Evolutionary conservation across 208 protist genomes (phyloP).

Genomic region (Crithidia mellificae): DNA sequence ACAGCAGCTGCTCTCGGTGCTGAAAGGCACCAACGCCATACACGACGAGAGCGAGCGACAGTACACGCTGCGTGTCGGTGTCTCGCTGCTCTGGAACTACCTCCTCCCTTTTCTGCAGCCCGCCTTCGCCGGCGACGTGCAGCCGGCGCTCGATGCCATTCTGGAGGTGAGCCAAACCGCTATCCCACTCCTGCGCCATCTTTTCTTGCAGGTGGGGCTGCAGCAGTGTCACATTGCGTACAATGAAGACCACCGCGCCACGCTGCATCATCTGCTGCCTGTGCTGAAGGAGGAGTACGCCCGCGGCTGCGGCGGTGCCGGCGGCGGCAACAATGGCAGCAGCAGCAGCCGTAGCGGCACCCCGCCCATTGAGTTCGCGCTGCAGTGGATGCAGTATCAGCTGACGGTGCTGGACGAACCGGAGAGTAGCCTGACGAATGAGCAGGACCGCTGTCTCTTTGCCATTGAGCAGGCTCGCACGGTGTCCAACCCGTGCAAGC

Average conservation of each 20-base stretch:
- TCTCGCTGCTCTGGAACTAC: conserved; percentile 74
- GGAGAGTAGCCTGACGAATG: conserved; percentile 24
- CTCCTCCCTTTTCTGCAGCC: conserved; percentile 48
- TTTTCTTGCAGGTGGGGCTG: conserved; percentile 56
- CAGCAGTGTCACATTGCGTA: conserved; percentile 69
- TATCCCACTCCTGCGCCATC: conserved; percentile 11
- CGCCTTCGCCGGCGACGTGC: conserved; percentile 13
- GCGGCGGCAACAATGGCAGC: too few relatives aligned
- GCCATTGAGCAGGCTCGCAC: conserved; percentile 32
- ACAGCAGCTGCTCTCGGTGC: conserved; percentile 48
- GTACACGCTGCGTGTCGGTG: conserved; percentile 63
- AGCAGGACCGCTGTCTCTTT: conserved; percentile 29
- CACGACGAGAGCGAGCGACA: conserved; percentile 63
- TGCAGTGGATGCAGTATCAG: conserved; percentile 37
- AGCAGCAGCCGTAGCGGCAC: background rate
- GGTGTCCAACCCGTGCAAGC: conserved; percentile 28
- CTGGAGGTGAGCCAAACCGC: conserved; percentile 22
- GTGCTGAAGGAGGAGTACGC: conserved; percentile 21
- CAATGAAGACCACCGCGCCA: conserved; percentile 68
- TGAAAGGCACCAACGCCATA: conserved; percentile 68
- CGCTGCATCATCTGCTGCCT: conserved; percentile 27
- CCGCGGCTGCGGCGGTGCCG: background rate
- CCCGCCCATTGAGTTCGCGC: conserved; percentile 11
- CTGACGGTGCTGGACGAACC: conserved; percentile 24
- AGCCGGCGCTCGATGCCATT: conserved; percentile 19